Evolutionary conservation across 371 early-diverging fungal genomes (phyloP).

Genomic region (Polyrhizophydium stewartii): DNA sequence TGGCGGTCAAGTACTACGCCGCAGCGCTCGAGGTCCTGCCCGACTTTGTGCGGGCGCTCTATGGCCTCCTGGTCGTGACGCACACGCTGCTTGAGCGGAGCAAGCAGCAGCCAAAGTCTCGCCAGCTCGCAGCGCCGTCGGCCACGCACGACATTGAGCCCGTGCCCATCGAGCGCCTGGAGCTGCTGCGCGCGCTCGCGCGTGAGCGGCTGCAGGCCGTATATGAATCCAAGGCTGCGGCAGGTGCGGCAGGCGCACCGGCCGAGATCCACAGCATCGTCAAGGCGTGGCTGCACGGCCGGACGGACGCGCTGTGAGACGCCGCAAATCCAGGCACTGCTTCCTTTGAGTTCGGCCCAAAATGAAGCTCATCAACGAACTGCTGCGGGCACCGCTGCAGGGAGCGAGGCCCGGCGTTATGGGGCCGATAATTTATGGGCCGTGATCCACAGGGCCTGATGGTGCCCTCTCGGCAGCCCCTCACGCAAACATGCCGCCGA

Average conservation of each 20-base stretch:
- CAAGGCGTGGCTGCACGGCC: constrained; percentile 19
- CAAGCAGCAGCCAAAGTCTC: background rate
- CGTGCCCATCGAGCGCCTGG: constrained; percentile 8
- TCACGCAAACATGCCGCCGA: constrained; percentile 30
- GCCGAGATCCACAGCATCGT: constrained; percentile 7
- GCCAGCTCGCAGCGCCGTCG: background rate
- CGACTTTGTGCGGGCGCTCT: constrained; percentile 33
- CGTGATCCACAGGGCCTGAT: too few species aligned
- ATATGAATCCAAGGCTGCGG: constrained; percentile 12
- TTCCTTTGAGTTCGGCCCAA: too few species aligned
- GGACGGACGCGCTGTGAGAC: too few species aligned
- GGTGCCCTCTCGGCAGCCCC: too few species aligned
- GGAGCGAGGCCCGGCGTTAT: too few species aligned
- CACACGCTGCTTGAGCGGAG: constrained; percentile 5
- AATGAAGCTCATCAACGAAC: background rate
- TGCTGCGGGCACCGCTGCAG: too few species aligned
- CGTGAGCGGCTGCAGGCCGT: constrained; percentile 12
- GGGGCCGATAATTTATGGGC: too few species aligned
- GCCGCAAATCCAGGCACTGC: too few species aligned
- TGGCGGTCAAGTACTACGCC: constrained; percentile 38
- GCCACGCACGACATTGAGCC: too few species aligned
- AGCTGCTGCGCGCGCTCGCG: constrained; percentile 15
- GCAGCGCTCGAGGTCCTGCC: constrained; percentile 25
- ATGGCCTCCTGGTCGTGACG: constrained; percentile 27
- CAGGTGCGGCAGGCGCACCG: too few species aligned